Evolutionary conservation across 2,329 filamentous ascomycete genomes (phyloP).

Genomic region (Penicillium sp.): DNA sequence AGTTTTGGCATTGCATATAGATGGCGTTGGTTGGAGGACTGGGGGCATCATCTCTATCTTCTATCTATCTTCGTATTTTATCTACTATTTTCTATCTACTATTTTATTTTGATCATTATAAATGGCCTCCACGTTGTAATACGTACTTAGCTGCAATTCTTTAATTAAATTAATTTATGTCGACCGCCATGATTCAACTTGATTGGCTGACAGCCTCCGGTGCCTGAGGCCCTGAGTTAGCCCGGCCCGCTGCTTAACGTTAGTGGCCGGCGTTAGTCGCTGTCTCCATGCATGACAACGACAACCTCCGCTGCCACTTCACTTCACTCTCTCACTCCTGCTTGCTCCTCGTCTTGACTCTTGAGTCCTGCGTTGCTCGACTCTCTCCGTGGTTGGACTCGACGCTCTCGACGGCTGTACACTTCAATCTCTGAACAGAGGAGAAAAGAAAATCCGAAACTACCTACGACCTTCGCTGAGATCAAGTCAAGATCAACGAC

Average conservation of each 20-base stretch:
- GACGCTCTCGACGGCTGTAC: too few species aligned
- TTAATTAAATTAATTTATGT: too few species aligned
- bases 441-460: too few species aligned
- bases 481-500: not conserved
- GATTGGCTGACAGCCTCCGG: not conserved
- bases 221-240: not conserved
- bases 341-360: not conserved
- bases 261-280: not conserved
- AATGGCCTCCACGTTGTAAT: too few species aligned
- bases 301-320: not conserved
- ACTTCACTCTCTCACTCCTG: not conserved
- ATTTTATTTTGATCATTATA: too few species aligned
- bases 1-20: not conserved
- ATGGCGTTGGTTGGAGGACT: not conserved
- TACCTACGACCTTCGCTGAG: not conserved
- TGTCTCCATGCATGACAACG: not conserved
- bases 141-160: too few species aligned
- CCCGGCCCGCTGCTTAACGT: not conserved
- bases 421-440: too few species aligned
- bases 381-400: not conserved
- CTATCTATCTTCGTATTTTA: not conserved
- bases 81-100: not conserved
- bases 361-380: not conserved
- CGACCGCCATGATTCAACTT: not conserved
- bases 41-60: not conserved